phyloP scores from a whole-genome alignment of 139 green algal species.

The Diplosphaera chodatii region DNA sequence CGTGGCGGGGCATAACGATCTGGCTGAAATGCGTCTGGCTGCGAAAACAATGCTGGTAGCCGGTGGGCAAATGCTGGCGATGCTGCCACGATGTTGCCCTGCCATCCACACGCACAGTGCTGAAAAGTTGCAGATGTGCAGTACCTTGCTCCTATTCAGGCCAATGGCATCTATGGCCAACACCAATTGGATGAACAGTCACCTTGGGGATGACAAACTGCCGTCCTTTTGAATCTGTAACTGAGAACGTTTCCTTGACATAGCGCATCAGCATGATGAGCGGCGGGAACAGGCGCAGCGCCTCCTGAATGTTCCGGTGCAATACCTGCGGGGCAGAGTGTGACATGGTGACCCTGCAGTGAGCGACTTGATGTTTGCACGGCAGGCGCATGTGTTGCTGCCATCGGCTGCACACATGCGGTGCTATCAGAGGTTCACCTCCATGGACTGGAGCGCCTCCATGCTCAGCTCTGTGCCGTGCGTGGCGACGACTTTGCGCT shows the following conservation, averaged over 20 bases:
- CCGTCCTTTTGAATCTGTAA: constrained; percentile 72
- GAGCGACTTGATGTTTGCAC: too few species aligned
- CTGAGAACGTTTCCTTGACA: constrained; percentile 74
- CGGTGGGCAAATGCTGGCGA: constrained; percentile 87
- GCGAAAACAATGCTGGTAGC: constrained; percentile 66
- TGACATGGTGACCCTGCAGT: too few species aligned
- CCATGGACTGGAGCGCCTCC: constrained; percentile 85
- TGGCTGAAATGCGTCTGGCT: constrained; percentile 77
- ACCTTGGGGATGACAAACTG: constrained; percentile 81
- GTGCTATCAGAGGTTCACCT: too few species aligned
- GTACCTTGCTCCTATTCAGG: too few species aligned
- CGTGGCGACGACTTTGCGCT: constrained; percentile 60
- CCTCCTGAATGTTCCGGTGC: constrained; percentile 78
- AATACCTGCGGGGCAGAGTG: too few species aligned
- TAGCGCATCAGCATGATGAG: constrained; percentile 95
- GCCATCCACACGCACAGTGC: too few species aligned
- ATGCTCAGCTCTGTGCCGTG: constrained; percentile 68
- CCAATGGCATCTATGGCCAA: too few species aligned
- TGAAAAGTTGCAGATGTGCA: too few species aligned
- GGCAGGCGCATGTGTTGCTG: too few species aligned
- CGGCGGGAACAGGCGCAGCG: constrained; percentile 90
- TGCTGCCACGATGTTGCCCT: constrained; percentile 79
- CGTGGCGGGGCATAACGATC: constrained; percentile 53
- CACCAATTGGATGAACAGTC: too few species aligned
- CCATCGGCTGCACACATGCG: too few species aligned